Evolutionary conservation across 129 eudicot genomes (phyloP).

Genomic region (Ambrosia trifida): DNA sequence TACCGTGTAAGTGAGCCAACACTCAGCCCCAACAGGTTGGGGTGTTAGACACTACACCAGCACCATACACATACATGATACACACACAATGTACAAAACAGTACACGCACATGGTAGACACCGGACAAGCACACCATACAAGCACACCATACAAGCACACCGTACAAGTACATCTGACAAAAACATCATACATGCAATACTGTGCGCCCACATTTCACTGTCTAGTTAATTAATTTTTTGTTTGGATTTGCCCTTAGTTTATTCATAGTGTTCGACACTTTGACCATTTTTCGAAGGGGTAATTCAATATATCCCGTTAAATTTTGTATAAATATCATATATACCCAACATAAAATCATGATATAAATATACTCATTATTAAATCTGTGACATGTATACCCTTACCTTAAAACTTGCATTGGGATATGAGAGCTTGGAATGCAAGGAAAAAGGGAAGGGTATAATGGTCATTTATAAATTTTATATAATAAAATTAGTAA

Average conservation of each 20-base stretch:
- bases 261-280: constrained; percentile 13
- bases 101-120: too few species aligned
- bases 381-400: background rate
- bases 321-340: background rate
- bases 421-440: background rate
- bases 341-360: constrained; percentile 6
- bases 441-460: background rate
- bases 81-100: too few species aligned
- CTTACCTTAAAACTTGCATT: background rate
- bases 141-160: too few species aligned
- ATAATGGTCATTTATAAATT: background rate
- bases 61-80: too few species aligned
- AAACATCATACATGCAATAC: too few species aligned
- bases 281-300: too few species aligned
- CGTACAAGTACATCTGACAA: too few species aligned
- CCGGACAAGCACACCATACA: too few species aligned
- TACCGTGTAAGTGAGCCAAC: too few species aligned
- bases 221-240: background rate
- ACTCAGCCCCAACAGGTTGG: too few species aligned
- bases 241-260: background rate
- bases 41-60: too few species aligned
- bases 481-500: background rate
- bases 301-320: background rate
- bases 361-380: background rate
- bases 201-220: background rate